Base-by-base conservation (phyloP, 495 filamentous ascomycete species). In the Pyronema domesticum region DNA sequence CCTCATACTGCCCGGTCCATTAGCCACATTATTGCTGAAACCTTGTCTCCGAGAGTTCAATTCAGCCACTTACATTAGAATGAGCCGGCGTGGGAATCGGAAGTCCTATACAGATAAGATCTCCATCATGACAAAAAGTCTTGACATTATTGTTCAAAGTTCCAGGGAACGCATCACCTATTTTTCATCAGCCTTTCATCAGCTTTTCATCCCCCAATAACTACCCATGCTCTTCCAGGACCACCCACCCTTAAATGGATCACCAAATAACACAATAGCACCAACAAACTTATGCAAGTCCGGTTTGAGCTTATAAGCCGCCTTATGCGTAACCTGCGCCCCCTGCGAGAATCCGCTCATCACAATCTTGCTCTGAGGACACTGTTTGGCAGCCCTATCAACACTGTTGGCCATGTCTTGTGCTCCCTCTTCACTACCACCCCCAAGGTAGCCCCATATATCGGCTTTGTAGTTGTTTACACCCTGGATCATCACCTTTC, bases 361-460 rank as follows among this genome's bases (percentile, higher is more conserved):
- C n/a, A 80, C 73, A 51, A 82, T 68, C 62, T 79, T 77, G 49
- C 76, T 80, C 23, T 71, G 66, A 4, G 78, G 77, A 61, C 78
- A 83, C 34, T 72, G 62, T 15, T 57, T 58, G 10, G 75, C 67
- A 3, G 74, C 73, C 7, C 68, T 60, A 15, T 70, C 60, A 40
- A 77, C 73, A 13, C 75, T 68, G 2, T 56, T 56, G 18, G 74
- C 75, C 70, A 79, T 79, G 39, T 64, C 58, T 37, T 62, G 57
- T 0, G 69, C 69, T 19, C 75, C 77, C 1, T 58, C 55, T 11
- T 69, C 65, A 51, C 75, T 75, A 3, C 75, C 62, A 0, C 68
- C 64, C 2, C 58, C 67, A 36, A 80, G 71, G 47, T 75, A 77
- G 54, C 76, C 68, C 45, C 58, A 52, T 42, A 61, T 39, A 30